These are phyloP conservation scores for Wickerhamomyces kurtzmanii DNA, from an alignment of 805 yeast species.

Conservation along the genomic window DNA sequence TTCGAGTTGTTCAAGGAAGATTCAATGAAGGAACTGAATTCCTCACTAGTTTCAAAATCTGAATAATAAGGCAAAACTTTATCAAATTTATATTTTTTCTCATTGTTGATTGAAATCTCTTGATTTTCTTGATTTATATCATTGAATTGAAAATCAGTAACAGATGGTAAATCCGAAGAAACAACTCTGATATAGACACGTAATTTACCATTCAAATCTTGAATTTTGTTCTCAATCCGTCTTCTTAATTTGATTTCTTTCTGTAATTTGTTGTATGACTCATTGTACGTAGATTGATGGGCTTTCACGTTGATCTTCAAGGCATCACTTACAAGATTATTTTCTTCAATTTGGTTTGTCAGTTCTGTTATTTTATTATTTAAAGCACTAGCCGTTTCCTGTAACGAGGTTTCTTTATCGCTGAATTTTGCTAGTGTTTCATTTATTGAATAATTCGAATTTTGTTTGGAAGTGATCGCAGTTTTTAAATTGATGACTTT, in stretches of 20 bases:
- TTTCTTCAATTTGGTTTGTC: conserved; percentile 12
- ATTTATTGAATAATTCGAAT: too few relatives aligned
- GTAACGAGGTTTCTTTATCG: too few relatives aligned
- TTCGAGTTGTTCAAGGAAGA: conserved; percentile 5
- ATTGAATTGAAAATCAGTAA: background rate
- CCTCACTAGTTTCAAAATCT: conserved; percentile 2
- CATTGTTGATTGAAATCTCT: background rate
- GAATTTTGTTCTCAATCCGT: conserved; percentile 39
- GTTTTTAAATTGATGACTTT: too few relatives aligned
- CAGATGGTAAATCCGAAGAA: background rate
- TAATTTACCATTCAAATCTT: conserved; percentile 23
- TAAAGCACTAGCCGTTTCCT: too few relatives aligned
- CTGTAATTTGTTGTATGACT: conserved; percentile 18
- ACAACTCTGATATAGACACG: conserved; percentile 13
- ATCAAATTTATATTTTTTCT: conserved; percentile 3
- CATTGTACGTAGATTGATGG: conserved; percentile 14
- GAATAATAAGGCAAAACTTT: conserved; percentile 3
- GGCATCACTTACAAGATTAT: conserved; percentile 12
- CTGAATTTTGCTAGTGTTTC: too few relatives aligned
- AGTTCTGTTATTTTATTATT: conserved; percentile 12
- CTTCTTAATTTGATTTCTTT: conserved; percentile 28
- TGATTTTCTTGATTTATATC: conserved; percentile 1
- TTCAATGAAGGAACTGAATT: conserved; percentile 5
- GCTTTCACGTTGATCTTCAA: too few relatives aligned
- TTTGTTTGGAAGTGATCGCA: too few relatives aligned